These are phyloP conservation scores for Aspergillus chevalieri DNA, from an alignment of 2,329 filamentous ascomycete genomes.

Conservation along the genomic window DNA sequence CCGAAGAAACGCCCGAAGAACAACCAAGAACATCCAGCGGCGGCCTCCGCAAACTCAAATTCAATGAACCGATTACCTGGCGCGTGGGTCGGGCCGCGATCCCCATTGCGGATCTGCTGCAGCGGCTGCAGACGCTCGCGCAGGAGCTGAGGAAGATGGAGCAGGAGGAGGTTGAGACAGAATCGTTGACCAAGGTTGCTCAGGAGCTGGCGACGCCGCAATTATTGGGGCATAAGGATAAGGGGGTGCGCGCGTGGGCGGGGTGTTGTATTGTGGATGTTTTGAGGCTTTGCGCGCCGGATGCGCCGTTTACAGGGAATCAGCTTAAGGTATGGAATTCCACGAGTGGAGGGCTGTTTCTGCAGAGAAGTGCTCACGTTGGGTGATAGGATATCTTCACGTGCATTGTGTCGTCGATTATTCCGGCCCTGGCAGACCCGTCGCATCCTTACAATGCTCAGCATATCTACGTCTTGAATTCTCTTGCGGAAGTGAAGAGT, in stretches of 20 bases:
- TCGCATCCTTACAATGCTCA: constrained; percentile 87
- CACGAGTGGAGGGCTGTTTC: too few relatives aligned
- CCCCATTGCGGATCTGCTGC: constrained; percentile 71
- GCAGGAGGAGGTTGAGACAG: constrained; percentile 75
- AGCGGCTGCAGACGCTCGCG: constrained; percentile 71
- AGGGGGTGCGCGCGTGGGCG: constrained; percentile 82
- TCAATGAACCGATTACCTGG: constrained; percentile 85
- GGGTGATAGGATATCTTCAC: constrained; percentile 76
- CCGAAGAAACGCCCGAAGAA: constrained; percentile 10
- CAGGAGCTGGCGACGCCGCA: constrained; percentile 78
- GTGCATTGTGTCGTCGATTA: constrained; percentile 73
- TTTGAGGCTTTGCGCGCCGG: constrained; percentile 82
- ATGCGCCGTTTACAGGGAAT: constrained; percentile 84
- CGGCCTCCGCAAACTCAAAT: constrained; percentile 53
- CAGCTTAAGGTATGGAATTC: constrained; percentile 70
- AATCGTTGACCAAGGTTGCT: constrained; percentile 77
- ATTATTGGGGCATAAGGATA: constrained; percentile 84
- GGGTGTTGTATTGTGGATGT: constrained; percentile 90
- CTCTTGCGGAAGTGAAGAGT: constrained; percentile 87
- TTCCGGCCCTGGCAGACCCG: constrained; percentile 79
- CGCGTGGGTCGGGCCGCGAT: constrained; percentile 79
- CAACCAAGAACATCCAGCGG: constrained; percentile 2
- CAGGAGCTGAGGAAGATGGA: constrained; percentile 80
- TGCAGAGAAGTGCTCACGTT: too few relatives aligned
- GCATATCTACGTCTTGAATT: constrained; percentile 84